phyloP scores from a whole-genome alignment of 495 filamentous ascomycete species.

The Podospora pseudoanserina region DNA sequence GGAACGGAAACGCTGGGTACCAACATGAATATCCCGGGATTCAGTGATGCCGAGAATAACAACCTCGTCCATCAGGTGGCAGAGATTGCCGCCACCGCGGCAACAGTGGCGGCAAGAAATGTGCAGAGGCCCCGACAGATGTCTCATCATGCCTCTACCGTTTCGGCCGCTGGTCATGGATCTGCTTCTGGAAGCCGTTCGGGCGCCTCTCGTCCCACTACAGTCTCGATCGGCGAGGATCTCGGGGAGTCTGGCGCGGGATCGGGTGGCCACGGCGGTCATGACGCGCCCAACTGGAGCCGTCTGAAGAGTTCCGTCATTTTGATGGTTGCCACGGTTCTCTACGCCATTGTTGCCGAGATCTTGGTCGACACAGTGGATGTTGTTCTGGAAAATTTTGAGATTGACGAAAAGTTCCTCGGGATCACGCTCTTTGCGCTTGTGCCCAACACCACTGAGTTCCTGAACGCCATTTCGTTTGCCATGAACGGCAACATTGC shows the following conservation, averaged over 20 bases:
- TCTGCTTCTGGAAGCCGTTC: constrained; percentile 30
- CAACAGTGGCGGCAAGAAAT: constrained; percentile 83
- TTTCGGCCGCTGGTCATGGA: constrained; percentile 23
- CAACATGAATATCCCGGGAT: constrained; percentile 56
- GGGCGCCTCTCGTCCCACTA: constrained; percentile 35
- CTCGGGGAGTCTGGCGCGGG: constrained; percentile 39
- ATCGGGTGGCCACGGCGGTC: constrained; percentile 59
- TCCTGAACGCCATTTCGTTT: constrained; percentile 97
- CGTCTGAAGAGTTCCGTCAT: constrained; percentile 85
- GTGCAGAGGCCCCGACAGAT: constrained; percentile 33
- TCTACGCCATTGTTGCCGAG: constrained; percentile 95
- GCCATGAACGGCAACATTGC: constrained; percentile 99
- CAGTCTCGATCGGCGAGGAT: constrained; percentile 42
- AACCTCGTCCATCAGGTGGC: constrained; percentile 76
- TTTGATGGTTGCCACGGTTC: constrained; percentile 80
- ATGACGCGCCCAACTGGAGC: constrained; percentile 98
- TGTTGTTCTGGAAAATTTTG: constrained; percentile 80
- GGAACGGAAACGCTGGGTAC: constrained; percentile 35
- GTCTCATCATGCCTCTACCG: constrained; percentile 19
- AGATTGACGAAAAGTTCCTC: constrained; percentile 96
- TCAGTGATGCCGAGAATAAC: constrained; percentile 76
- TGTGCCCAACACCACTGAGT: constrained; percentile 97
- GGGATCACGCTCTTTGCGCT: constrained; percentile 96
- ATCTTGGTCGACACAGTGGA: constrained; percentile 96
- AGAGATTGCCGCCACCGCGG: constrained; percentile 88